Percentiles rank a stretch among this genome's conserved stretches.
phyloP scores from a whole-genome alignment of 2,329 filamentous ascomycete genomes.

The Lachnellula occidentalis region DNA sequence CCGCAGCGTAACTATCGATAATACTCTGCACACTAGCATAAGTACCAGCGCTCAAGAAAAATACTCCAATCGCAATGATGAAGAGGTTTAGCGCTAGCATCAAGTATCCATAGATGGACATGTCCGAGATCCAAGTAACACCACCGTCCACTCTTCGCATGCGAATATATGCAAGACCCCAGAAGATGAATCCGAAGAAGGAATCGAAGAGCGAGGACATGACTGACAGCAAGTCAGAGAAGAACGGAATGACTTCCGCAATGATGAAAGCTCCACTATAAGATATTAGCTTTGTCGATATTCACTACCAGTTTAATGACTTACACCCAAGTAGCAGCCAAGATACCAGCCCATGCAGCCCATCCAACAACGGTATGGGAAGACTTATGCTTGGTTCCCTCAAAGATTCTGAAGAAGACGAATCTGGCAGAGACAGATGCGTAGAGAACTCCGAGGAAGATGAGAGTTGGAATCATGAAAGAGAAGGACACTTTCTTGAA shows the following conservation, averaged over 20 bases:
- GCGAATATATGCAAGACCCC: conserved; percentile 74
- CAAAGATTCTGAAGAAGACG: conserved; percentile 85
- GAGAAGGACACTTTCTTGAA: conserved; percentile 88
- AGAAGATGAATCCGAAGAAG: conserved; percentile 95
- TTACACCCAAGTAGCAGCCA: conserved; percentile 72
- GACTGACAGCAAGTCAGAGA: conserved; percentile 64
- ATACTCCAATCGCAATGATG: conserved; percentile 69
- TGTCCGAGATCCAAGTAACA: conserved; percentile 33
- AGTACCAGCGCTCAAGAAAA: conserved; percentile 77
- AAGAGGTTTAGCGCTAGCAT: conserved; percentile 63
- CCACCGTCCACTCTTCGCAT: conserved; percentile 64
- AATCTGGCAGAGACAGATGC: conserved; percentile 86
- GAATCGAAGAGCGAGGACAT: conserved; percentile 90
- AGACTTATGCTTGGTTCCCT: conserved; percentile 70
- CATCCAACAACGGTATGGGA: conserved; percentile 79
- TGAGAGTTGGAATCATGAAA: conserved; percentile 92
- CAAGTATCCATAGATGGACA: conserved; percentile 37
- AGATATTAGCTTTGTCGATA: not conserved
- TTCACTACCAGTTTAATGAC: conserved; percentile 37
- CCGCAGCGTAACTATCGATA: conserved; percentile 62
- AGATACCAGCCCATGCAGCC: conserved; percentile 69
- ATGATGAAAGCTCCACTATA: conserved; percentile 66
- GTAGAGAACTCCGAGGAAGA: conserved; percentile 87
- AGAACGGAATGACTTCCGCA: conserved; percentile 89
- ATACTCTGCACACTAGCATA: conserved; percentile 74